Percentiles rank a stretch among this genome's conserved stretches.
These are phyloP conservation scores for Fusarium humuli DNA, from an alignment of 2,329 filamentous ascomycete species.

Conservation along the genomic window DNA sequence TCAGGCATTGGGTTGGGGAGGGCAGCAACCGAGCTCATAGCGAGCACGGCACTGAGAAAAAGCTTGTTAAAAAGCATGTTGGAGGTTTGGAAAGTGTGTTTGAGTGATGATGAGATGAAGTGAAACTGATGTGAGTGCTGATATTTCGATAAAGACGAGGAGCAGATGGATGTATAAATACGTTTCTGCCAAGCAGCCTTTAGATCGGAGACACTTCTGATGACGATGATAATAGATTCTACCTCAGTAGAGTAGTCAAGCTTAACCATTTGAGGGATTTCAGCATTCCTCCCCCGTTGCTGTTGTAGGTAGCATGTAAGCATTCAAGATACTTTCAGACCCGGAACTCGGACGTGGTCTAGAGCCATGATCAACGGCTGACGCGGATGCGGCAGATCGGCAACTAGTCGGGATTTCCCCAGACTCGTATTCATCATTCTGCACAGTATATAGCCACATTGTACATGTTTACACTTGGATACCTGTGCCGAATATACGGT, in stretches of 20 bases:
- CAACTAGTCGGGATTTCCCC: neutral
- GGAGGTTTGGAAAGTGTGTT: neutral
- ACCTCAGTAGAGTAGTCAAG: neutral
- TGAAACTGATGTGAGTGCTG: neutral
- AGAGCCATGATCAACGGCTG: neutral
- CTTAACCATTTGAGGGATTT: too few species aligned
- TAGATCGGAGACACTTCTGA: neutral
- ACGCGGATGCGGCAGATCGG: neutral
- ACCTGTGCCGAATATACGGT: neutral
- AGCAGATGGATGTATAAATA: neutral
- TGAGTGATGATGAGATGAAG: neutral
- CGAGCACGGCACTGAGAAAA: constrained; percentile 14
- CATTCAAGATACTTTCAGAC: neutral
- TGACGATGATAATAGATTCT: neutral
- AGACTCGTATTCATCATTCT: neutral
- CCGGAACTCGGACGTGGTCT: constrained; percentile 1
- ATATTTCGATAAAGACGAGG: neutral
- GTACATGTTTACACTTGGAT: neutral
- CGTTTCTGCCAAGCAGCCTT: neutral
- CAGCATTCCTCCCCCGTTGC: neutral
- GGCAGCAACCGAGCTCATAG: constrained; percentile 20
- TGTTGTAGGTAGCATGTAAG: neutral
- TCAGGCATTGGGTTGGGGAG: constrained; percentile 19
- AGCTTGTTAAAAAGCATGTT: constrained; percentile 28
- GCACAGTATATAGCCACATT: neutral